These are phyloP conservation scores for Komagataella kurtzmanii DNA, from an alignment of 805 yeast genomes.

Conservation along the genomic window DNA sequence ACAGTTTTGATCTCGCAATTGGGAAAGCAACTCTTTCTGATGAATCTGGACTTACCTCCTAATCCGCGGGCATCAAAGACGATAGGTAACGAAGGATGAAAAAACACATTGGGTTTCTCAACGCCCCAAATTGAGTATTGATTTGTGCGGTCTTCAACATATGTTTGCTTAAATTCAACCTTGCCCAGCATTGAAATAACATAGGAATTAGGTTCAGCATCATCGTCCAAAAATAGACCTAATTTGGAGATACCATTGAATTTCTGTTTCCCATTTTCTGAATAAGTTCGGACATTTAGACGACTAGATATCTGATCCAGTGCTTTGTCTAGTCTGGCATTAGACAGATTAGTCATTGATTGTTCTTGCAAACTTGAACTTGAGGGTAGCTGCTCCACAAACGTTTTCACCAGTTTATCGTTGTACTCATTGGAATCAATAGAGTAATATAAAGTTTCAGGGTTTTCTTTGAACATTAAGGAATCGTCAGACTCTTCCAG, in stretches of 20 bases:
- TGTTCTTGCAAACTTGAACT: not conserved
- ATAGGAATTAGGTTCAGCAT: constrained; percentile 31
- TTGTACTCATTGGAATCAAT: constrained; percentile 33
- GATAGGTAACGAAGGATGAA: constrained; percentile 46
- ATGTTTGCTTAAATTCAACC: constrained; percentile 49
- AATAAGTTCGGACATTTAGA: constrained; percentile 33
- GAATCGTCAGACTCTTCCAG: not conserved
- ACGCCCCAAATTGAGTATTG: constrained; percentile 71
- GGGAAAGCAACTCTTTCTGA: constrained; percentile 65
- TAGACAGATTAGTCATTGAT: constrained; percentile 5
- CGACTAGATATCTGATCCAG: constrained; percentile 10
- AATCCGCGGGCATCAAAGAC: constrained; percentile 67
- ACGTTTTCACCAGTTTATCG: constrained; percentile 18
- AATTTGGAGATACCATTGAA: constrained; percentile 58
- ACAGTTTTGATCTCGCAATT: constrained; percentile 54
- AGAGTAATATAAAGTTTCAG: constrained; percentile 24
- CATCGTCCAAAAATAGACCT: constrained; percentile 37
- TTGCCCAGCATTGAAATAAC: constrained; percentile 64
- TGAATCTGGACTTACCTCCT: constrained; percentile 66
- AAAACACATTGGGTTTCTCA: constrained; percentile 43
- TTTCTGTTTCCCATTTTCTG: constrained; percentile 44
- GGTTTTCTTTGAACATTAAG: constrained; percentile 4
- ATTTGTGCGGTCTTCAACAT: constrained; percentile 51
- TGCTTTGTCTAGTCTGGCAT: constrained; percentile 8
- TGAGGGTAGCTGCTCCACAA: constrained; percentile 12